phyloP scores from a whole-genome alignment of 495 filamentous ascomycete species.

The Neurospora sp. region DNA sequence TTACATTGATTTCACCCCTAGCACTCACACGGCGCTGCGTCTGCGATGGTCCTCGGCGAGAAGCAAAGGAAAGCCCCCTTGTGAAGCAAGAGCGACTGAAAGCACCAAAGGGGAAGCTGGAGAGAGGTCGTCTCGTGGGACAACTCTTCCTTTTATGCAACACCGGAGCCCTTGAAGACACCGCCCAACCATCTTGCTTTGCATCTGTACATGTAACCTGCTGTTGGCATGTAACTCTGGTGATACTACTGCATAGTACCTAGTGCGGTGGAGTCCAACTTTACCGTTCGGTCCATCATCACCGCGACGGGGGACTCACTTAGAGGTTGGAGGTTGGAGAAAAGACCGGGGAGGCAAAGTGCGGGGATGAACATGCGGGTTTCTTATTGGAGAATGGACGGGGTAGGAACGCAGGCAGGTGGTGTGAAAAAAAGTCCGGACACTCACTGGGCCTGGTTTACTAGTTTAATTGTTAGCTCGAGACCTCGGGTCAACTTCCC shows the following conservation, averaged over 20 bases:
- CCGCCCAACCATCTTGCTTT: background rate
- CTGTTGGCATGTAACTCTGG: background rate
- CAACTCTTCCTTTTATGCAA: background rate
- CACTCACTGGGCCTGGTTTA: too few relatives aligned
- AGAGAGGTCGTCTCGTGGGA: background rate
- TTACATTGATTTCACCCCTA: background rate
- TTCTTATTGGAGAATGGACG: background rate
- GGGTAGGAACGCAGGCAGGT: background rate
- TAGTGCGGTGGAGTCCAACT: background rate
- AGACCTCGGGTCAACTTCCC: too few relatives aligned
- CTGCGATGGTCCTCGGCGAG: background rate
- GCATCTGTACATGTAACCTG: background rate
- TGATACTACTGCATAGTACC: background rate
- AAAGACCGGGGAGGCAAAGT: background rate
- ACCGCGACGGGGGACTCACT: background rate
- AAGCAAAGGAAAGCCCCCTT: background rate
- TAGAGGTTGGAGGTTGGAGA: background rate
- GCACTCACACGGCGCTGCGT: background rate
- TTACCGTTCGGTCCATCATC: background rate
- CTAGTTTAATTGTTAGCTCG: too few relatives aligned
- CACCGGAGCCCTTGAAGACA: background rate
- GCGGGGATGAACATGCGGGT: background rate
- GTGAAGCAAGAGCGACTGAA: background rate
- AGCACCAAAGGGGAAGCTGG: background rate
- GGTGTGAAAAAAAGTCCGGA: too few relatives aligned